Evolutionary conservation across 768 basidiomycete genomes (phyloP).

Genomic region (Austroboletus festivus): DNA sequence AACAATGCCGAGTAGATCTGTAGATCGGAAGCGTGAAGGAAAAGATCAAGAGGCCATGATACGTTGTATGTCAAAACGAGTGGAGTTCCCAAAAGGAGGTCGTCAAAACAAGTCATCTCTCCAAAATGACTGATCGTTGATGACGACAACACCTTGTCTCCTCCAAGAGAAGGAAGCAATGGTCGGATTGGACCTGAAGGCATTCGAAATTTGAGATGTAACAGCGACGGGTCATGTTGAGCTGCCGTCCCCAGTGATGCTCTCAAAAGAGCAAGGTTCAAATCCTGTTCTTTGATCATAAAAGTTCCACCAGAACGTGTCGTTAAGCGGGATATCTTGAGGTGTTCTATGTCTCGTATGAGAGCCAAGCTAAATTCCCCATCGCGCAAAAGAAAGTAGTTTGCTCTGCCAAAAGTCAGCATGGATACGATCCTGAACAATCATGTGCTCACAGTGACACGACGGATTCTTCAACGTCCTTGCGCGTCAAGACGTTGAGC

Average conservation of each 20-base stretch:
- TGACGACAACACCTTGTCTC: constrained; percentile 37
- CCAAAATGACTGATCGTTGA: constrained; percentile 35
- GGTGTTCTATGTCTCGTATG: constrained; percentile 81
- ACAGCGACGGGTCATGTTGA: constrained; percentile 77
- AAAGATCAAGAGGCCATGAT: constrained; percentile 87
- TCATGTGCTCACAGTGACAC: constrained; percentile 67
- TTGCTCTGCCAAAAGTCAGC: constrained; percentile 50
- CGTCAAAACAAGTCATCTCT: constrained; percentile 58
- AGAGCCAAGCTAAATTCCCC: constrained; percentile 84
- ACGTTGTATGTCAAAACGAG: constrained; percentile 67
- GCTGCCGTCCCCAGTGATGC: constrained; percentile 87
- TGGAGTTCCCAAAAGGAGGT: constrained; percentile 77
- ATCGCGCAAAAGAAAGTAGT: constrained; percentile 85
- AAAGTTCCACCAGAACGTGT: constrained; percentile 59
- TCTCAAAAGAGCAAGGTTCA: constrained; percentile 82
- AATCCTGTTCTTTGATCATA: constrained; percentile 88
- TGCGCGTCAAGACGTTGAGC: constrained; percentile 80
- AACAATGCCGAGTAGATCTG: constrained; percentile 74
- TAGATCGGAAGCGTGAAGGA: constrained; percentile 74
- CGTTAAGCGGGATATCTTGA: constrained; percentile 76
- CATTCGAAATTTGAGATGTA: constrained; percentile 70
- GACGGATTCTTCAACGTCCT: constrained; percentile 80
- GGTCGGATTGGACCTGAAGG: constrained; percentile 82
- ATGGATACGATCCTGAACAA: background rate
- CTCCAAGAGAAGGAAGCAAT: constrained; percentile 72